Base-by-base conservation (phyloP, 371 early-diverging fungal species). In the Gilbertella persicaria region DNA sequence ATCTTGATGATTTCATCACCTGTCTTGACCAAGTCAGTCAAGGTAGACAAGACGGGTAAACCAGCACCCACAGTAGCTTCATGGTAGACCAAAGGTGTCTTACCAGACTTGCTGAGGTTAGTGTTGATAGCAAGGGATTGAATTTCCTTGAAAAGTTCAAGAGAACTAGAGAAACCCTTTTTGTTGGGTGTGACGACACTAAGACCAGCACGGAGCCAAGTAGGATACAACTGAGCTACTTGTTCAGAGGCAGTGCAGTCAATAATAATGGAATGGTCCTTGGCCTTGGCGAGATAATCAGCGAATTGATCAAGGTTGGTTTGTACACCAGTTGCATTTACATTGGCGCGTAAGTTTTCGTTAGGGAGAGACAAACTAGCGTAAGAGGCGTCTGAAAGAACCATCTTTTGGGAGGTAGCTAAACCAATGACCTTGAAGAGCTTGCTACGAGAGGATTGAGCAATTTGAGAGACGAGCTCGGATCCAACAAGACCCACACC, bases 51-150 rank as follows among this genome's bases (percentile, higher is more conserved):
- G n/a, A 97, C 88, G 20, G 99, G 99, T 50, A 98, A 80, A 33
- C 99, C 99, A 30, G 99, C 99, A 43, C 98, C 99, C n/a, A 97
- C 98, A 16, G 97, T 97, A 29, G 93, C 82, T 73, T 98, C 99
- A 65, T 97, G 94, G 66, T 83, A 89, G 24, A 87, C 85, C 14
- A 84, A 55, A 16, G 85, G 83, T 12, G 68, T 68, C 21, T 20
- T 60, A 6, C 71, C 65, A 16, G 45, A 45, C 33, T 57, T 49
- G 12, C 2, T 33, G n/a, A n/a, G n/a, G 19, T 55, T 59, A 30
- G 62, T 36, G 41, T 72, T 66, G 43, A 61, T 67, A 21, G 86
- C 65, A 53, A 84, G 60, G 19, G 76, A 62, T 47, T 73, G 66
- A 60, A 97, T 94, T 60, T 80, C 77, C 43, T 84, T 80, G 78